Evolutionary conservation across 495 filamentous ascomycete genomes (phyloP), one percentile per base, ranked within the genome.

Genomic region (Endocarpon pusillum): DNA sequence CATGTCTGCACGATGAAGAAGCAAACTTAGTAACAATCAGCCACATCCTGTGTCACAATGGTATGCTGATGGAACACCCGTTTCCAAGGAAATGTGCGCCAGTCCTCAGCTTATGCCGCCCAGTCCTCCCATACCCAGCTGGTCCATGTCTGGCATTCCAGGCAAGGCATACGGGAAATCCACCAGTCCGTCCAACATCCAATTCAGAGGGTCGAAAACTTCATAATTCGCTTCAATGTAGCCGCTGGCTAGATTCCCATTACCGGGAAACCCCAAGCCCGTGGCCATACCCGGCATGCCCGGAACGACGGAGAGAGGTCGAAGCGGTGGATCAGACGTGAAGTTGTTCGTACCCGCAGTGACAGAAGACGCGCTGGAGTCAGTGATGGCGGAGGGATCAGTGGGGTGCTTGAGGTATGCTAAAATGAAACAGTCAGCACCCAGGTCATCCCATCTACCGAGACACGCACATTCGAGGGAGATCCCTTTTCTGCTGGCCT

Each of bases 181-280:
- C 36, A 84, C 66, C 33, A 85, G 56, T 15, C 79, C 78, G 46
- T 94, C 84, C 31, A 94, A 62, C 60, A 86, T 76, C 84, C 85
- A 92, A 51, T 83, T 80, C 46, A 92, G 58, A 1, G 84, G 80
- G 57, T 94, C 85, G 48, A 84, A 91, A 27, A 85, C 75, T 45
- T 86, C 81, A 52, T 81, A 83, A 36, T 70, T 75, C 18, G 69
- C 59, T 45, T 73, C 67, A 42, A 73, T 63, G 51, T 76, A 71
- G 36, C 66, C 65, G 50, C 57, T 51, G 31, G 55, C 45, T 44
- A 15, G 47, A 54, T 38, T 52, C 59, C 4, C 20, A 36, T 27
- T 52, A 34, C 24, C 47, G 22, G 21, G 51, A 49, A 5, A 59
- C 41, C 2, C 47, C 49, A 26, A 62, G 41, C 9, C 35, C 46